Evolutionary conservation across 495 filamentous ascomycete genomes (phyloP), one percentile per base, ranked within the genome.

Genomic region (Neurospora sp.): DNA sequence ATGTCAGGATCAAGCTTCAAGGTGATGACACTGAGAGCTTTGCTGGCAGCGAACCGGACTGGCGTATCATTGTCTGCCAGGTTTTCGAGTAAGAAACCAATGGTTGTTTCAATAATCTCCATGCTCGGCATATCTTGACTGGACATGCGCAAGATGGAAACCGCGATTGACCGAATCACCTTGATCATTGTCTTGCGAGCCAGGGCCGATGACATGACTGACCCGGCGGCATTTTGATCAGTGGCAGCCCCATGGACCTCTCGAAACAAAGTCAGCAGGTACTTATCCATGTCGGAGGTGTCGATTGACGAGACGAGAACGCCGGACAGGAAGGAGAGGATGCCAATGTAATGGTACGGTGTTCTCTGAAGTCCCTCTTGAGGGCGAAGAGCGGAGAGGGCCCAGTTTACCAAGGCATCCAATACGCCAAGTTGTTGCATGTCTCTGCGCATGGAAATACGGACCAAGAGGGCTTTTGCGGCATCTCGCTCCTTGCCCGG

Each of bases 401-500:
- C 88, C 91, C 93, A 95, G 4, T 86, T 76, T 5, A 92, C 86
- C 31, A 95, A 77, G 0, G 84, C 82, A 16, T 87, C 82, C 40
- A 96, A 83, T 2, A 98, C 83, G 3, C 92, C 90, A 16, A 94
- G 78, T 44, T 87, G 83, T 79, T 92, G 90, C 95, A 98, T 97
- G 80, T 99, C 96, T 46, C 88, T 88, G 20, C 96, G 88, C 74
- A 94, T 85, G n/a, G 90, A 87, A 23, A 98, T 84, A 23, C 94
- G 88, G 12, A 94, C 91, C 39, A 99, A 83, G n/a, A 98, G 84
- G 11, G 87, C 85, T 41, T 90, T 93, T 11, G 95, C 94, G 20
- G 93, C 93, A 80, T 96, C 93, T 69, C 92, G 89, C 79, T 97
- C 94, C 79, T 97, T 97, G 3, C 94, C 92, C 0, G 96, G 84